phyloP scores from a whole-genome alignment of 441 rosid genomes.

The Erodium texanum region DNA sequence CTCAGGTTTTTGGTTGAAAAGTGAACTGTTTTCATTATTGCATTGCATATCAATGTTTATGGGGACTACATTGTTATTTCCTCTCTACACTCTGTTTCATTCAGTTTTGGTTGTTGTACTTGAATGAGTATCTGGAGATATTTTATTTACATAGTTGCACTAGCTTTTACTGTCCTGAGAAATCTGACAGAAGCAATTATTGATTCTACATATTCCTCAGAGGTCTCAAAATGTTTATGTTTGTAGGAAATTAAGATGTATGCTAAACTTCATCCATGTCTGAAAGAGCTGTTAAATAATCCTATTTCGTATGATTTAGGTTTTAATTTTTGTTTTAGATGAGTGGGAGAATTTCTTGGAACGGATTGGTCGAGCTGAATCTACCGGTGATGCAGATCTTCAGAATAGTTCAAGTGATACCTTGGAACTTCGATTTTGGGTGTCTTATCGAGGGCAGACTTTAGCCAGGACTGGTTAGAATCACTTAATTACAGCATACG shows the following conservation, averaged over 20 bases:
- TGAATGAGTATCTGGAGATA: neutral
- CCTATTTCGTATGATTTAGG: neutral
- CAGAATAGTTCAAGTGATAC: slow-evolving; percentile 57
- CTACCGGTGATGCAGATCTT: slow-evolving; percentile 59
- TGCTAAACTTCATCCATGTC: neutral
- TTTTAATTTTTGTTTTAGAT: slow-evolving; percentile 31
- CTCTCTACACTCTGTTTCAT: neutral
- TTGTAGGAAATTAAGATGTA: neutral
- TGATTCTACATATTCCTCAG: neutral
- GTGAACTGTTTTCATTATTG: neutral
- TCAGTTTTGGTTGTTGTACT: neutral
- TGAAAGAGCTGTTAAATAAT: neutral
- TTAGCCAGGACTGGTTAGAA: slow-evolving; percentile 79
- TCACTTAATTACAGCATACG: neutral
- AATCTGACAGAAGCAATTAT: slow-evolving; percentile 1
- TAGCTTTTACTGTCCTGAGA: neutral
- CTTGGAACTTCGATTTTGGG: slow-evolving; percentile 98
- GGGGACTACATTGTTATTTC: neutral
- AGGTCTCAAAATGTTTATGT: neutral
- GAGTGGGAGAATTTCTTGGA: slow-evolving; percentile 97
- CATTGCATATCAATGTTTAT: neutral
- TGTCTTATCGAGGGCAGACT: slow-evolving; percentile 98
- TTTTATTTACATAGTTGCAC: neutral
- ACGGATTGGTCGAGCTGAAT: slow-evolving; percentile 93
- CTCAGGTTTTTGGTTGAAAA: neutral